Conservation (phyloP, 2,329 filamentous ascomycete genomes). For the Botrytis deweyae region DNA sequence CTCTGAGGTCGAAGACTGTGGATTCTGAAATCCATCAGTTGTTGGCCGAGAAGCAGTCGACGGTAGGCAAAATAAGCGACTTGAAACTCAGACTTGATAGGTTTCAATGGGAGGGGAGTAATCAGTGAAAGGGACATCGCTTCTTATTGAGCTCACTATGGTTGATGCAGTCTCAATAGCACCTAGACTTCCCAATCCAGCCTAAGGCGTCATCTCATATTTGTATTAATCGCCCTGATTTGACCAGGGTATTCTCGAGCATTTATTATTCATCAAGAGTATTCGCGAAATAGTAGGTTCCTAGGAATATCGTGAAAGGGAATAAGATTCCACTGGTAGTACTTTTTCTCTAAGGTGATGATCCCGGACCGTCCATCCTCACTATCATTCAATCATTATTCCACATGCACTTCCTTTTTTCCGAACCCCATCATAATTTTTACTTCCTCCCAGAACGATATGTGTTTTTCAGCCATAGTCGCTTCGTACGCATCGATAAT, state of each 20-base stretch:
- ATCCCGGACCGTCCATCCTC: not conserved
- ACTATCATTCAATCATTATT: slow-evolving; percentile 25
- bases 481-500: slow-evolving; percentile 35
- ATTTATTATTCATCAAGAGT: not conserved
- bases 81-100: not conserved
- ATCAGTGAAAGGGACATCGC: not conserved
- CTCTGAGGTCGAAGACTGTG: not conserved
- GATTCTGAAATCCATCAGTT: not conserved
- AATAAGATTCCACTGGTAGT: not conserved
- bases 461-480: slow-evolving; percentile 24
- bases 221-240: not conserved
- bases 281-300: not conserved
- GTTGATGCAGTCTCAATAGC: not conserved
- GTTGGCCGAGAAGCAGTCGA: not conserved
- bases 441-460: slow-evolving; percentile 31
- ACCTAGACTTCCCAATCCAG: not conserved
- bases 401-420: slow-evolving; percentile 27
- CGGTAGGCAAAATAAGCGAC: not conserved
- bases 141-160: not conserved
- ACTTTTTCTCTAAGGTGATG: not conserved
- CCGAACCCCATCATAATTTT: slow-evolving; percentile 29
- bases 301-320: not conserved
- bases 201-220: not conserved
- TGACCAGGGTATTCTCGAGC: not conserved
- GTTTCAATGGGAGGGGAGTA: not conserved